phyloP scores from a whole-genome alignment of 345 rosid species.

The Eucalyptus tenuipes region DNA sequence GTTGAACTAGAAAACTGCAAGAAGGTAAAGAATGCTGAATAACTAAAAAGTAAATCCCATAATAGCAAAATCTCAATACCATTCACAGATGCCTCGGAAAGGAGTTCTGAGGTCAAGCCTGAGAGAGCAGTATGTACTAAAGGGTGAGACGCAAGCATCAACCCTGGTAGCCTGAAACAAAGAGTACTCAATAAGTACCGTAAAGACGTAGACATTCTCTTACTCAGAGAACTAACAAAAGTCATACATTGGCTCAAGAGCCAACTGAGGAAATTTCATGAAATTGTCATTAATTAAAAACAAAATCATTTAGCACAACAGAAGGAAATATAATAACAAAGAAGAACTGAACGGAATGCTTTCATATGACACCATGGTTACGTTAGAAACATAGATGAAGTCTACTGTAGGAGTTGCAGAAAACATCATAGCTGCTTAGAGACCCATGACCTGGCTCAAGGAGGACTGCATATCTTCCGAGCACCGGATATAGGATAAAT shows the following conservation, averaged over 20 bases:
- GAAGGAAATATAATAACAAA: background rate
- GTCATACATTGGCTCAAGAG: background rate
- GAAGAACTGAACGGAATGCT: background rate
- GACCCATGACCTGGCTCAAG: background rate
- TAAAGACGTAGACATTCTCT: background rate
- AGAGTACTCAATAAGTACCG: background rate
- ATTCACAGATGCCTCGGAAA: conserved; percentile 95
- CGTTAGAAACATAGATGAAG: background rate
- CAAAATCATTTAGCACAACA: background rate
- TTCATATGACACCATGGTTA: background rate
- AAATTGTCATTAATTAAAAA: background rate
- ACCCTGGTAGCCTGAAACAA: conserved; percentile 78
- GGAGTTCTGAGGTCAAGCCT: conserved; percentile 73
- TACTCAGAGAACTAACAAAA: background rate
- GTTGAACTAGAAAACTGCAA: background rate
- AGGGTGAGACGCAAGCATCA: conserved; percentile 79
- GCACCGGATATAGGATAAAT: background rate
- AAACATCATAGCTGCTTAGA: background rate
- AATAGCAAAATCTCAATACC: conserved; percentile 27
- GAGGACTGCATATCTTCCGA: background rate
- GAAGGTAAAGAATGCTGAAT: background rate
- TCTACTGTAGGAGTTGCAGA: background rate
- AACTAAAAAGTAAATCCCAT: background rate
- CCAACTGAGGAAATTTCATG: background rate
- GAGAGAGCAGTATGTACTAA: conserved; percentile 85